A percentile compares a stretch with the other conserved stretches of the same genome.
Conservation (phyloP, 148 eudicot genomes). For the Spergularia marina region DNA sequence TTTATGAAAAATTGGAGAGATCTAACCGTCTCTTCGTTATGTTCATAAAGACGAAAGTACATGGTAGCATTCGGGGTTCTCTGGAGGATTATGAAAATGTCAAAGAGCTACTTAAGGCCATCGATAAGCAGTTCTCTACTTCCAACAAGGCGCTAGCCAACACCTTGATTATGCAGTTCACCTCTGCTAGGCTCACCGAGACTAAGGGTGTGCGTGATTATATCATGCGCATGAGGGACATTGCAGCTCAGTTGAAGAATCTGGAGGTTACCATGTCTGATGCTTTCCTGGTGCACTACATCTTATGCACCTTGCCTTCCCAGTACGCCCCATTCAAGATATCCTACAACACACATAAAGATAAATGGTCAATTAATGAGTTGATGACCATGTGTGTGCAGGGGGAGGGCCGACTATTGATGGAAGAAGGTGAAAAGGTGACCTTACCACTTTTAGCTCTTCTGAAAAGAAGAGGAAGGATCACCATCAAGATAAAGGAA, state of each 20-base stretch:
- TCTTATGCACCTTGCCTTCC: no score
- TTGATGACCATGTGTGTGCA: slow-evolving; percentile 5
- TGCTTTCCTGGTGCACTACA: no score
- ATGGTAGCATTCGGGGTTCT: no score
- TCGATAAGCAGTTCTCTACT: background rate
- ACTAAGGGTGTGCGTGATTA: slow-evolving; percentile 13
- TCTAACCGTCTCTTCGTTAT: no score
- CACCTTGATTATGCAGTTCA: slow-evolving; percentile 15
- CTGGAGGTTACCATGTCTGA: background rate
- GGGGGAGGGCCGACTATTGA: background rate
- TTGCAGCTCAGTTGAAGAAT: background rate
- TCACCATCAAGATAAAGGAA: no score
- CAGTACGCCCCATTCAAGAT: no score
- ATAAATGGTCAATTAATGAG: no score
- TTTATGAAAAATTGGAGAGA: no score
- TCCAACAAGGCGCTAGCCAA: background rate
- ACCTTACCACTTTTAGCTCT: background rate
- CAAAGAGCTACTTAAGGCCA: background rate
- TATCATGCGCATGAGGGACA: slow-evolving; percentile 17
- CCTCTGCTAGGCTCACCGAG: background rate
- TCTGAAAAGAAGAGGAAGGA: no score
- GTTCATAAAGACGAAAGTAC: no score
- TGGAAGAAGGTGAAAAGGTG: background rate
- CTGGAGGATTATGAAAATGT: background rate
- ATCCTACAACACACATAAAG: no score